Percentiles rank a stretch among this genome's conserved stretches.
These are phyloP conservation scores for Astrephomene gubernaculifera DNA, from an alignment of 139 green algal genomes.

Conservation along the genomic window DNA sequence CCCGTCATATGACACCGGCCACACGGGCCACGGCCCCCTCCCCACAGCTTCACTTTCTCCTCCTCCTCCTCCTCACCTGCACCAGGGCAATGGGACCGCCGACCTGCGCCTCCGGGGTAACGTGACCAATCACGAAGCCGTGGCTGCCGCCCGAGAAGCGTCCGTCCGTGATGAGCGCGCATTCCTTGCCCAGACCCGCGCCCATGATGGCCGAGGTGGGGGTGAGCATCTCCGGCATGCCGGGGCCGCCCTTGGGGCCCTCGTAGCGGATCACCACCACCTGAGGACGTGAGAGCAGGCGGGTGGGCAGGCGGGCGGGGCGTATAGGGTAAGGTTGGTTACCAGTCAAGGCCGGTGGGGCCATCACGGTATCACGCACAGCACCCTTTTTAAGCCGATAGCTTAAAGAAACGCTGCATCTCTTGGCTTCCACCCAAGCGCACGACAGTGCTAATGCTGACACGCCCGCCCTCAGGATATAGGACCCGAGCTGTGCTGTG, in stretches of 20 bases:
- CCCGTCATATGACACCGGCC: too few species aligned
- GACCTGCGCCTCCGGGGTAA: conserved; percentile 94
- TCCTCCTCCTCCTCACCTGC: conserved; percentile 48
- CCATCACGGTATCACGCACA: too few species aligned
- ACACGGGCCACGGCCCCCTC: too few species aligned
- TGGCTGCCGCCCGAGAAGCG: conserved; percentile 97
- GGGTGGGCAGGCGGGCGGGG: too few species aligned
- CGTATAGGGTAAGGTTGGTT: too few species aligned
- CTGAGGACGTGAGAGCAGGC: neutral
- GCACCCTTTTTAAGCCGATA: too few species aligned
- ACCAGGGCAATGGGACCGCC: conserved; percentile 94
- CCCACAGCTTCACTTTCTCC: neutral
- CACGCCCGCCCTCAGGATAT: too few species aligned
- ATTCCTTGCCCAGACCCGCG: conserved; percentile 95
- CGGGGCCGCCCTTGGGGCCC: conserved; percentile 96
- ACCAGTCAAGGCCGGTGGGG: too few species aligned
- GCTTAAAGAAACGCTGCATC: too few species aligned
- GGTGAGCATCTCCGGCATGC: conserved; percentile 99
- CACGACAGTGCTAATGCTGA: too few species aligned
- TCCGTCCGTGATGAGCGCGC: conserved; percentile 97
- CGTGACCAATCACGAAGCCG: conserved; percentile 98
- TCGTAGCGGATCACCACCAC: conserved; percentile 88
- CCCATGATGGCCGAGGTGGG: conserved; percentile 98
- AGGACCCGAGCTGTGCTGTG: too few species aligned
- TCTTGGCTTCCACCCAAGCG: too few species aligned